These are phyloP conservation scores for Aspergillus novofumigatus DNA, from an alignment of 2,329 filamentous ascomycete genomes.

Conservation along the genomic window DNA sequence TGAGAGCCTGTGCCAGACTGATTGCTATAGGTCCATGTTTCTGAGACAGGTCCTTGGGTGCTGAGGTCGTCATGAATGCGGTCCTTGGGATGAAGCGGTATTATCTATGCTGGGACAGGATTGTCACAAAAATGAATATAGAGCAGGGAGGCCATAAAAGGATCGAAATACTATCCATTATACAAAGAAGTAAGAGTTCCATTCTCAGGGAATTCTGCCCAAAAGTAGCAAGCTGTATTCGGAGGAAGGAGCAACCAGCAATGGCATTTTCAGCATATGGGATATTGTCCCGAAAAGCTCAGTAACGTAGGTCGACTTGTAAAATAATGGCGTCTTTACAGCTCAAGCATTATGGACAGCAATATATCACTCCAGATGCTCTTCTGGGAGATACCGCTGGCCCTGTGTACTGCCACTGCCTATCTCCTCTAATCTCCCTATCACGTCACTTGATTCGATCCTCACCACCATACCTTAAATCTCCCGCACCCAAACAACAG, in stretches of 20 bases:
- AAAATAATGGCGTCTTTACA: no score
- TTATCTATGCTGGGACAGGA: background rate
- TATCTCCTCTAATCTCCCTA: background rate
- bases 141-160: background rate
- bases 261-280: no score
- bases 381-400: background rate
- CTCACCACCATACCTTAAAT: background rate
- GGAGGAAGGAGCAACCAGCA: background rate
- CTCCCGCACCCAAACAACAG: background rate
- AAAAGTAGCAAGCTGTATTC: background rate
- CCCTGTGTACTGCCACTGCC: no score
- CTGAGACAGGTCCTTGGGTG: background rate
- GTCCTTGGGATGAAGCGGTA: background rate
- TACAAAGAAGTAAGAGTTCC: background rate
- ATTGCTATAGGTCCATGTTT: slow-evolving; percentile 4
- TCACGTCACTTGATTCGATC: background rate
- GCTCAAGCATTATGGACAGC: no score
- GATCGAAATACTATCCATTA: background rate
- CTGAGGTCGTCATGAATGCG: background rate
- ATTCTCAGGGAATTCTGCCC: background rate
- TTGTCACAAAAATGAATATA: background rate
- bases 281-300: no score
- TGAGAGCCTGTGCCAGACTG: slow-evolving; percentile 8
- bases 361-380: background rate
- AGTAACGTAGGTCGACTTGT: no score